Conservation (phyloP, 192 early-diverging fungal genomes). For the Obelidium mucronatum region DNA sequence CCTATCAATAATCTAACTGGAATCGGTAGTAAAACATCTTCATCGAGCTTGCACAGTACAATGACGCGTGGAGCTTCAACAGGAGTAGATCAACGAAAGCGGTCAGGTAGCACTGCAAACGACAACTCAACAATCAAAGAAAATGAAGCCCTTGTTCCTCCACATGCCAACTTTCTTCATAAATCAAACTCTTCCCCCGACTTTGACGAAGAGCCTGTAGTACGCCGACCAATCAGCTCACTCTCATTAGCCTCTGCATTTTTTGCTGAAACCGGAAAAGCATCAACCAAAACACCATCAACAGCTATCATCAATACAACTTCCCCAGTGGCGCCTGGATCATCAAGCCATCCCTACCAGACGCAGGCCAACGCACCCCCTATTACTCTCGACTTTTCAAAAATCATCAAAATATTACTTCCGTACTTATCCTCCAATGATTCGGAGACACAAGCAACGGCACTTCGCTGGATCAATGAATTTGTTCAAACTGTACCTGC, state of each 20-base stretch:
- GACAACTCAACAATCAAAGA: background rate
- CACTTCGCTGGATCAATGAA: slow-evolving; percentile 90
- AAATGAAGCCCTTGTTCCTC: background rate
- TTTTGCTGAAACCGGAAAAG: slow-evolving; percentile 1
- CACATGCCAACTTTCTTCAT: background rate
- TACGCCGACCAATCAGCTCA: slow-evolving; percentile 19
- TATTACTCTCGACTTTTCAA: slow-evolving; percentile 77
- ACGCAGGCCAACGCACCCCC: background rate
- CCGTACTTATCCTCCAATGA: slow-evolving; percentile 74
- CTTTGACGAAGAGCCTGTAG: background rate
- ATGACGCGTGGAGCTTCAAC: no score
- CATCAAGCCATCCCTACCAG: background rate
- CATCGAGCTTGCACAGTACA: background rate
- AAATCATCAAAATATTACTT: slow-evolving; percentile 83
- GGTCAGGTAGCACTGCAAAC: no score
- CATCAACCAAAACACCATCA: background rate
- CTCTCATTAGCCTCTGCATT: slow-evolving; percentile 18
- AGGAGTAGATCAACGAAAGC: no score
- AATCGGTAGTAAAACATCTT: no score
- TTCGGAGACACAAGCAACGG: slow-evolving; percentile 92
- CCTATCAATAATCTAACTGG: no score
- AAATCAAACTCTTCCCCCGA: background rate
- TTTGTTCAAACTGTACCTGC: slow-evolving; percentile 85
- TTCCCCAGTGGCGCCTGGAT: background rate
- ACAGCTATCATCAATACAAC: background rate